Percentiles rank a stretch among this genome's conserved stretches.
These are phyloP conservation scores for Backusella macrospora DNA, from an alignment of 192 early-diverging fungal species.

Conservation along the genomic window DNA sequence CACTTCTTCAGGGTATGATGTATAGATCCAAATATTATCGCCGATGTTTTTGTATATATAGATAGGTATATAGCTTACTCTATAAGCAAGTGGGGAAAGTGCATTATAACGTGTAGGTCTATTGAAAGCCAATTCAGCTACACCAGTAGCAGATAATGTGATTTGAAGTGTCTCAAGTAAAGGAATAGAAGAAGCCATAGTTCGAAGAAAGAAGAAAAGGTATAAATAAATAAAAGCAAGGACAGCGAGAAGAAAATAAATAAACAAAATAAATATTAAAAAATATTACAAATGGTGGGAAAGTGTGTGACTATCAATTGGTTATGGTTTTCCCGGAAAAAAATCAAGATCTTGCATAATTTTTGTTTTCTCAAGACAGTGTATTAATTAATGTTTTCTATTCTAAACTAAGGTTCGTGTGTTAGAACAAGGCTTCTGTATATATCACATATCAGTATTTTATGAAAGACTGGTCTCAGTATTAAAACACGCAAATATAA, in stretches of 20 bases:
- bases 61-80: conserved; percentile 17
- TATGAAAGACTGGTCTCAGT: too few relatives aligned
- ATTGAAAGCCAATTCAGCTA: conserved; percentile 67
- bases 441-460: too few relatives aligned
- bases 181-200: conserved; percentile 28
- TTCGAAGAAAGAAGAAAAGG: not conserved
- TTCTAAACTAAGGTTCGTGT: not conserved
- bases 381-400: not conserved
- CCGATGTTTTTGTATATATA: not conserved
- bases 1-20: not conserved
- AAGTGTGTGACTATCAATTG: not conserved
- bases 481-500: too few relatives aligned
- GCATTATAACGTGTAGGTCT: conserved; percentile 64
- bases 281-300: conserved; percentile 13
- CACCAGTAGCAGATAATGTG: conserved; percentile 50
- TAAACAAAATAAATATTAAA: not conserved
- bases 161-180: conserved; percentile 52
- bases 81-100: conserved; percentile 55
- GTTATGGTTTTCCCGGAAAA: not conserved
- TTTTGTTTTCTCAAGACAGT: not conserved
- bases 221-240: not conserved
- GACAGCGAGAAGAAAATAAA: too few relatives aligned
- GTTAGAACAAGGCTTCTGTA: not conserved
- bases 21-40: not conserved
- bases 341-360: not conserved